Base-by-base conservation (phyloP, 352 stramenopile species). In the Phytophthora meadii region DNA sequence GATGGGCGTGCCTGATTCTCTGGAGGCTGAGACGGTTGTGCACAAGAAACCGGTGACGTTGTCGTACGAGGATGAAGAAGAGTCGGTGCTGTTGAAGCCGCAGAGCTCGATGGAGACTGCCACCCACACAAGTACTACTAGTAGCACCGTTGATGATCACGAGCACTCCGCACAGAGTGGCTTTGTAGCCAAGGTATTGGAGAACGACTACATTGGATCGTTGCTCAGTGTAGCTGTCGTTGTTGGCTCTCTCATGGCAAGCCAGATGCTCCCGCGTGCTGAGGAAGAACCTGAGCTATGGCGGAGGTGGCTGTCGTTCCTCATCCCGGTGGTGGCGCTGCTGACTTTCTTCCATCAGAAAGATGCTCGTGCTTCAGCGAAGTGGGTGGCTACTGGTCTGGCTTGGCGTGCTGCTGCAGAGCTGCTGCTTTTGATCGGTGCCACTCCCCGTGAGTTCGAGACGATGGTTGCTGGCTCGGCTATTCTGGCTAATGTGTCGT, bases 301-400 rank as follows among this genome's bases (percentile, higher is more conserved):
- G 81, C 81, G 81, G 24, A 74, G 74, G 41, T 90, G 79, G 82
- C 57, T 93, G 39, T 74, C 82, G 40, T 86, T 90, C 57, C 70
- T 93, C 24, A 89, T 76, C 25, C 82, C 82, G 32, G 52, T 89
- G 14, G 66, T 92, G 10, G 77, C 85, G 40, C 59, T 93, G 52
- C 70, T 93, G 47, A 67, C 90, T 14, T 88, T 92, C 51, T 88
- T 94, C 62, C 70, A 92, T 70, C 86, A 92, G 65, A 81, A 82
- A 28, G 83, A 94, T 69, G 72, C 72, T 25, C 86, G 85, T n/a
- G 41, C 70, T 49, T 89, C 81, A 19, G 82, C 77, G 19, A 94
- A 90, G 72, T 95, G 87, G 87, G 76, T 94, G 41, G 87, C 87
- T 8, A 91, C 92, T 65, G 80, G 81, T 39, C 72, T 95, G n/a